A percentile compares a stretch with the other conserved stretches of the same genome.
phyloP scores from a whole-genome alignment of 352 stramenopile genomes.

The Phytophthora europaea region DNA sequence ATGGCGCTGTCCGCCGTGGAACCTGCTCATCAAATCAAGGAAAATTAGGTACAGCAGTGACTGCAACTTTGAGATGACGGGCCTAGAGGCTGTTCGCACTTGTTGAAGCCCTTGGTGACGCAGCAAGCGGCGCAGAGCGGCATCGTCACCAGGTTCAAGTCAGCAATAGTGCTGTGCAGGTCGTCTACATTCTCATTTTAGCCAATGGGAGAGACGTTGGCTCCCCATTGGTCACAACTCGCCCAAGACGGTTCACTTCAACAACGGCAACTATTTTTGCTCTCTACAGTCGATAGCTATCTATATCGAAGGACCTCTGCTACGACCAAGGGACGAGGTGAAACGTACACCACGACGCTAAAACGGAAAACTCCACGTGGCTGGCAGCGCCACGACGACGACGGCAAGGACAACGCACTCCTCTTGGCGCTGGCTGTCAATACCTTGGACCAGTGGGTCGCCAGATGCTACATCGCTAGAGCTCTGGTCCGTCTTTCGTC shows the following conservation, averaged over 20 bases:
- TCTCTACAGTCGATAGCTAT: constrained; percentile 3
- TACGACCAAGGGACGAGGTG: background rate
- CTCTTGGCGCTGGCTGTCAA: constrained; percentile 12
- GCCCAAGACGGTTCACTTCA: constrained; percentile 10
- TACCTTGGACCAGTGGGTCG: constrained; percentile 19
- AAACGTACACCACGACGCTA: constrained; percentile 30
- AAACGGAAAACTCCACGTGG: constrained; percentile 35
- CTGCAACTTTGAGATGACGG: background rate
- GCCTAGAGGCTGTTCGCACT: constrained; percentile 36
- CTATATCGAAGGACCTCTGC: background rate
- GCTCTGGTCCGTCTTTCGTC: constrained; percentile 8
- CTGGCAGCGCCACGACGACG: constrained; percentile 1
- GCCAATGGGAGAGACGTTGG: constrained; percentile 17
- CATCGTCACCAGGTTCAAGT: constrained; percentile 52
- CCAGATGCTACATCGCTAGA: constrained; percentile 28
- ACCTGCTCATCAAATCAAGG: constrained; percentile 45
- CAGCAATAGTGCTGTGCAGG: background rate
- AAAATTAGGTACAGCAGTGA: background rate
- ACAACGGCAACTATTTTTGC: constrained; percentile 24
- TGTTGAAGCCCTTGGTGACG: constrained; percentile 84
- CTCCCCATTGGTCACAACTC: constrained; percentile 24
- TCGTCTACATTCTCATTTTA: constrained; percentile 36
- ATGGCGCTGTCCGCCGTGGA: constrained; percentile 65
- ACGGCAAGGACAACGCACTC: constrained; percentile 9
- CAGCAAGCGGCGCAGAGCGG: constrained; percentile 78